Base-by-base conservation (phyloP, 83 land plant genomes). In the Thuja plicata region DNA sequence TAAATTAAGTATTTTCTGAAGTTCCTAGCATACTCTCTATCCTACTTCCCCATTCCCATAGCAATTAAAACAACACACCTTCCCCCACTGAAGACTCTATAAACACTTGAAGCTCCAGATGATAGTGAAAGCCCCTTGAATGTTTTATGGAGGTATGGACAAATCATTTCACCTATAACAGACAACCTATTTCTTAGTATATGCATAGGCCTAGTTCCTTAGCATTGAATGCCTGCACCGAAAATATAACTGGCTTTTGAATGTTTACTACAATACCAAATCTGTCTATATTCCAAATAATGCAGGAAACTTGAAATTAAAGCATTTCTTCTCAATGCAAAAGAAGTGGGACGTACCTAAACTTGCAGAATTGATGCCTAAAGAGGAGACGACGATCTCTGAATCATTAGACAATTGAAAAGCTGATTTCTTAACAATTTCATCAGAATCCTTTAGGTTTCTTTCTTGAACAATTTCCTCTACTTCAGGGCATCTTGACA, bases 161-260 rank as follows among this genome's bases (percentile, higher is more conserved):
- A 54, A 10, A 96, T 54, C 24, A 96, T n/a, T 87, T 94, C 92
- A 55, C 94, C 97, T 96, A 95, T 21, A 93, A 88, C 50, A 62
- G 24, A 32, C 27, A 77, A 11, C 15, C 52, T 30, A 30, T 41
- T 27, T 62, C 19, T 41, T 46, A 37, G 71, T 87, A 52, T 27
- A 81, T 66, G 17, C 8, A 12, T 27, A 45, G 35, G 35, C 27
- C 50, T 17, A 88, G 43, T 62, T 16, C 17, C 41, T 35, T 52
- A 11, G 2, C 40, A 38, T 38, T 60, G 60, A 6, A 8, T 77
- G 38, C 8, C 35, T 81, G 17, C 0, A 37, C 30, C 12, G 87
- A 48, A 60, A 54, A 34, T 24, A 76, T 38, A 40, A 9, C 15
- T 21, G 52, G 12, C n/a, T 7, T 57, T 83, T 57, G 50, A 76